Conservation (phyloP, 805 yeast genomes). For the Torulaspora microellipsoides region DNA sequence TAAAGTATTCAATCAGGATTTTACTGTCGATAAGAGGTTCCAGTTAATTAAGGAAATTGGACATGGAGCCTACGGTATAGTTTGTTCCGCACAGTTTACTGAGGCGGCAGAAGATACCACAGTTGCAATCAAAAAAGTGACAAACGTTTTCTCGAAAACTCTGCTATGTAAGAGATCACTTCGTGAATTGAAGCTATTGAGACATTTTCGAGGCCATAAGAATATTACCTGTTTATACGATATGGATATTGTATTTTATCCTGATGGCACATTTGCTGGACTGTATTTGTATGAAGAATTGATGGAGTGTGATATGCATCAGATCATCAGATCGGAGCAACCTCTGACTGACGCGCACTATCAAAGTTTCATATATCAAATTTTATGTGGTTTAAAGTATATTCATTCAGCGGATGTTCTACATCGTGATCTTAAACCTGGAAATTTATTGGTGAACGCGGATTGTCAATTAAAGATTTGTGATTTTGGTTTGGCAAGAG, state of each 20-base stretch:
- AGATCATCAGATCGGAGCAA: slow-evolving; percentile 90
- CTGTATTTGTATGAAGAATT: slow-evolving; percentile 90
- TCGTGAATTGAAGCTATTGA: slow-evolving; percentile 81
- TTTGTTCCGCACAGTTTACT: slow-evolving; percentile 84
- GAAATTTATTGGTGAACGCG: slow-evolving; percentile 86
- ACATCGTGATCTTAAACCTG: slow-evolving; percentile 93
- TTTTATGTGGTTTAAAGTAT: slow-evolving; percentile 82
- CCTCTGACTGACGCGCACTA: slow-evolving; percentile 92
- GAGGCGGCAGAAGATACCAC: slow-evolving; percentile 69
- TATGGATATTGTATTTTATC: slow-evolving; percentile 69
- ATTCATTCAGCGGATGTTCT: slow-evolving; percentile 89
- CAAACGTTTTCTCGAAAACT: slow-evolving; percentile 88
- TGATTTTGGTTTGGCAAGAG: slow-evolving; percentile 94
- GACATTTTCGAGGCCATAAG: slow-evolving; percentile 94
- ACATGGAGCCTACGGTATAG: slow-evolving; percentile 97
- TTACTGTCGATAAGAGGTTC: slow-evolving; percentile 83
- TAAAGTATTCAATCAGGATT: slow-evolving; percentile 84
- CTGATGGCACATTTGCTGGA: slow-evolving; percentile 79
- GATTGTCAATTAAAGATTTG: slow-evolving; percentile 95
- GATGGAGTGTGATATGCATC: slow-evolving; percentile 99
- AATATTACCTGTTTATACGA: slow-evolving; percentile 94
- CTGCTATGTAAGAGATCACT: slow-evolving; percentile 88
- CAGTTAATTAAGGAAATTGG: slow-evolving; percentile 90
- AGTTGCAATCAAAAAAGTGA: slow-evolving; percentile 94
- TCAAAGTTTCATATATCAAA: slow-evolving; percentile 89